phyloP scores from a whole-genome alignment of 495 filamentous ascomycete genomes.

The Aspergillus ellipticus region DNA sequence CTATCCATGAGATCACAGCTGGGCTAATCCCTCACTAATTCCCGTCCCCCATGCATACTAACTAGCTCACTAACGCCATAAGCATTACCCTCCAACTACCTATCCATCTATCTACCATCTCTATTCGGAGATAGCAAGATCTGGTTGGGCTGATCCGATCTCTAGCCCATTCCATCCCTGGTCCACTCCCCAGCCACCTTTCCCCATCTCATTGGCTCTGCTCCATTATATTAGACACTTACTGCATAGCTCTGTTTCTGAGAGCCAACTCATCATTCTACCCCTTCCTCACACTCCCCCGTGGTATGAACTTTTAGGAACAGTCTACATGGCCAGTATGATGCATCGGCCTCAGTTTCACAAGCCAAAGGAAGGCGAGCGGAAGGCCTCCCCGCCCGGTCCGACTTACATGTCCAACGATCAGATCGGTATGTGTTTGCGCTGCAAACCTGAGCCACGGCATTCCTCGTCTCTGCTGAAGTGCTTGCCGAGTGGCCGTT shows the following conservation, averaged over 20 bases:
- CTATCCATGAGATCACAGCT: background rate
- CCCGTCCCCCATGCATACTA: background rate
- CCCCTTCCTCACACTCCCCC: conserved; percentile 12
- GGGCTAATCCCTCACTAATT: background rate
- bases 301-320: conserved; percentile 12
- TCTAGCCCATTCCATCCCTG: conserved; percentile 11
- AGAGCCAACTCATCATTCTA: conserved; percentile 13
- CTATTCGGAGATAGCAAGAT: background rate
- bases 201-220: conserved; percentile 18
- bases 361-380: conserved; percentile 35
- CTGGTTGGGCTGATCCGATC: conserved; percentile 7
- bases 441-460: conserved; percentile 21
- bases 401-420: conserved; percentile 82
- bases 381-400: conserved; percentile 68
- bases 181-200: conserved; percentile 20
- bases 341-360: conserved; percentile 36
- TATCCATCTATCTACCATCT: background rate
- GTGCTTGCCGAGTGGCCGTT: conserved; percentile 8
- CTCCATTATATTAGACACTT: conserved; percentile 12
- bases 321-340: conserved; percentile 12
- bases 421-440: conserved; percentile 71
- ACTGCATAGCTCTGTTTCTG: conserved; percentile 13
- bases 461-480: conserved; percentile 9
- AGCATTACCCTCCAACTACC: background rate
- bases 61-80: background rate